Evolutionary conservation across 2,329 filamentous ascomycete species (phyloP), one percentile per base, ranked within the genome.

Genomic region (Graphiopsis chlorocephala): DNA sequence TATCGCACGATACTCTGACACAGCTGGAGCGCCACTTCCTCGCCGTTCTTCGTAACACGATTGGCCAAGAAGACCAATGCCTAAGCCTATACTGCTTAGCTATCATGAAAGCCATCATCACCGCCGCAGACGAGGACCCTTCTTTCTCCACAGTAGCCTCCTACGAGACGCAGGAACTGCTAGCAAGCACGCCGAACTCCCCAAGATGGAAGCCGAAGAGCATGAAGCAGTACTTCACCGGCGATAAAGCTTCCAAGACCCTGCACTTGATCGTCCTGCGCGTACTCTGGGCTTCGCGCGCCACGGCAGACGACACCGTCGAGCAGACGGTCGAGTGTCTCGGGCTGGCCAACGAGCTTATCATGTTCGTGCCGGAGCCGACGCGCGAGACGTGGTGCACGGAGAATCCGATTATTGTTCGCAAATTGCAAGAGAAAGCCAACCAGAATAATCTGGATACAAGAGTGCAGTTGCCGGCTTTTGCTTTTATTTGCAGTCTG

Each of bases 31-130:
- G 73, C 28, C 69, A 74, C 38, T 67, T 78, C 20, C 61, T 76
- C 23, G 67, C 69, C 10, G 75, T 78, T 20, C 64, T 78, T 2
- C 69, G 71, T 25, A 72, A 69, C 59, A 72, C 52, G 55, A 68
- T 58, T 50, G 64, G 53, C 64, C 68, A 64, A 31, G 70, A 71
- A 38, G 72, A 76, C 45, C 71, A 75, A 29, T 72, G 72, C 50
- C 64, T 77, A 10, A 73, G 70, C 14, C 67, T 79, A 11, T 71
- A 76, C 59, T 78, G 77, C 64, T 67, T 79, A 17, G 72, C 73
- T 0, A 76, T 78, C 65, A 76, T 78, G 72, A 72, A 73, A 20
- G 67, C 70, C 11, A 69, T 76, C 42, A 65, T 68, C 38, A 66
- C 50, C 3, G 70, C 70, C 26, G 55, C 68, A 2, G 70, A 72